phyloP scores from a whole-genome alignment of 768 basidiomycete genomes.

The Clathrus columnatus region DNA sequence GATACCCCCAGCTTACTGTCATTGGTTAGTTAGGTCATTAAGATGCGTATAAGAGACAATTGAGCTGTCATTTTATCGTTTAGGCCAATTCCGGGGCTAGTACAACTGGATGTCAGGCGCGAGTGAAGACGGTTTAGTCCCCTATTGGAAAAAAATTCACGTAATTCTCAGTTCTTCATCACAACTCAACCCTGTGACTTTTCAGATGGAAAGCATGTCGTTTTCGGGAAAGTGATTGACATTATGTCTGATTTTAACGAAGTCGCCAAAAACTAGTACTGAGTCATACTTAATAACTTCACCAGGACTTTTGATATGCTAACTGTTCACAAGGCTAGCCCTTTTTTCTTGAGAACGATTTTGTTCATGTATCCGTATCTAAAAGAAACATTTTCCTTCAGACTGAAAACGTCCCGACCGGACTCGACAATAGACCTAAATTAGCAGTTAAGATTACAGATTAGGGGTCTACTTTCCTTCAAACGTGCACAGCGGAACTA shows the following conservation, averaged over 20 bases:
- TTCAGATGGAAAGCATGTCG: slow-evolving; percentile 90
- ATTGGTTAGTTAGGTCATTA: slow-evolving; percentile 52
- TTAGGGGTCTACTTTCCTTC: slow-evolving; percentile 28
- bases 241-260: too few relatives aligned
- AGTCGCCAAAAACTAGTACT: too few relatives aligned
- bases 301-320: too few relatives aligned
- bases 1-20: slow-evolving; percentile 77
- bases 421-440: slow-evolving; percentile 84
- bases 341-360: too few relatives aligned
- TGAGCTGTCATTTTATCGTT: slow-evolving; percentile 2
- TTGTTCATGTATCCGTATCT: slow-evolving; percentile 19
- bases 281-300: too few relatives aligned
- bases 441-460: slow-evolving; percentile 82
- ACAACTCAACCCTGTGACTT: slow-evolving; percentile 94
- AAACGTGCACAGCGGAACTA: background rate
- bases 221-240: slow-evolving; percentile 87
- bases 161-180: slow-evolving; percentile 79
- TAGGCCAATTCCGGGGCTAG: slow-evolving; percentile 93
- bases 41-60: background rate
- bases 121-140: slow-evolving; percentile 9
- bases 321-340: slow-evolving; percentile 62
- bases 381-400: too few relatives aligned
- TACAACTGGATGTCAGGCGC: slow-evolving; percentile 86
- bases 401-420: slow-evolving; percentile 92
- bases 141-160: background rate